These are phyloP conservation scores for Didymella glomerata DNA, from an alignment of 2,329 filamentous ascomycete genomes.

Conservation along the genomic window DNA sequence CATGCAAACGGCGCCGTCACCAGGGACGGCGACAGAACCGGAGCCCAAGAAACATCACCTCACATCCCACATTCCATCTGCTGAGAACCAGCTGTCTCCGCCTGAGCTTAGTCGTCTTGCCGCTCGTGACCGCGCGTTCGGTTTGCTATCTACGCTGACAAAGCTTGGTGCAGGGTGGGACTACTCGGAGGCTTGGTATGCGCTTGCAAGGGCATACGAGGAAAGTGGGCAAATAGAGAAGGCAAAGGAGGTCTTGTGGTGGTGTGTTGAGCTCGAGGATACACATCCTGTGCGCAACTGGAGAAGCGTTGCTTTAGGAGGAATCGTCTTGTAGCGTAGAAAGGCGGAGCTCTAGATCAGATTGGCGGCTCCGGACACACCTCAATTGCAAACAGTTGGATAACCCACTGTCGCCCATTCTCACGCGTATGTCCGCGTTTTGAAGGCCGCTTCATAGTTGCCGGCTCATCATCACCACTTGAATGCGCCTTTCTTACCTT, in stretches of 20 bases:
- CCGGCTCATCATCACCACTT: no score
- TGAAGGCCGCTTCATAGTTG: no score
- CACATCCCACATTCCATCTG: constrained; percentile 59
- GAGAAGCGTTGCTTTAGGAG: constrained; percentile 66
- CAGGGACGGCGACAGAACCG: constrained; percentile 1
- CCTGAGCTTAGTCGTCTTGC: constrained; percentile 84
- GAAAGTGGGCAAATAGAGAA: constrained; percentile 84
- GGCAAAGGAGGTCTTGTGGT: constrained; percentile 93
- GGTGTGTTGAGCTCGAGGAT: constrained; percentile 96
- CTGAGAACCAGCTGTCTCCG: constrained; percentile 60
- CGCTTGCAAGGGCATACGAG: constrained; percentile 86
- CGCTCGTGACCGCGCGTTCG: constrained; percentile 87
- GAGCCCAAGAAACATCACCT: constrained; percentile 53
- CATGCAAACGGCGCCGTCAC: constrained; percentile 10
- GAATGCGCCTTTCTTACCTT: no score
- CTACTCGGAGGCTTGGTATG: constrained; percentile 90
- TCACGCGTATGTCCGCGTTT: no score
- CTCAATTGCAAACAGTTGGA: neutral
- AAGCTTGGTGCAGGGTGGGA: constrained; percentile 91
- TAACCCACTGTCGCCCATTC: neutral
- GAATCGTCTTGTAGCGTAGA: constrained; percentile 42
- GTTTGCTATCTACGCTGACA: constrained; percentile 80
- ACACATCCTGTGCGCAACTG: constrained; percentile 80
- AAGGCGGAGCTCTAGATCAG: neutral
- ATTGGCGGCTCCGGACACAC: neutral